Percentiles rank a stretch among this genome's conserved stretches.
Evolutionary conservation across 208 protist genomes (phyloP).

Genomic region (Vickermania ingenoplastis): DNA sequence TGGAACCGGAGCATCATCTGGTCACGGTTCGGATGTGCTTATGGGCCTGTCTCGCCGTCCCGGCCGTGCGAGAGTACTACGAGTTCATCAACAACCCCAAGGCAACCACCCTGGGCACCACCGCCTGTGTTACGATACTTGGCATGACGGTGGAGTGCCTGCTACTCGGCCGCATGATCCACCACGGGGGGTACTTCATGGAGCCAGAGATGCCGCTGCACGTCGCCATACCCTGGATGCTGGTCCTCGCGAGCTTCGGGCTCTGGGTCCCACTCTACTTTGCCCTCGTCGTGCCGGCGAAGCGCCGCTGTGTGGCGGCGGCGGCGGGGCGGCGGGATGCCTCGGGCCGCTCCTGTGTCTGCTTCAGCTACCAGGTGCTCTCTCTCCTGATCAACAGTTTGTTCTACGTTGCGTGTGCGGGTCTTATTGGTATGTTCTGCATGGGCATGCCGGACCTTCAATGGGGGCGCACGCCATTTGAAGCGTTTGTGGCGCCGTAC

Average conservation of each 20-base stretch:
- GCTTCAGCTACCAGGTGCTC: constrained; percentile 1
- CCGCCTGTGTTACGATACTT: constrained; percentile 80
- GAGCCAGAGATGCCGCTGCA: constrained; percentile 46
- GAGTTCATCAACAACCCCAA: constrained; percentile 73
- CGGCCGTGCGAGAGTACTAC: constrained; percentile 90
- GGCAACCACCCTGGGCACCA: constrained; percentile 82
- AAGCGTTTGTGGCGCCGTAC: constrained; percentile 45
- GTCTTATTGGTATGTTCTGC: constrained; percentile 45
- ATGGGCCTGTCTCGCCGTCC: constrained; percentile 78
- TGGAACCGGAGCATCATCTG: constrained; percentile 79
- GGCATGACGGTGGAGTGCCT: constrained; percentile 66
- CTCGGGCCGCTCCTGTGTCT: neutral
- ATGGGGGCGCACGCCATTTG: constrained; percentile 47
- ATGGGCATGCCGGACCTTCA: constrained; percentile 82
- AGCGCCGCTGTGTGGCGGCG: constrained; percentile 14
- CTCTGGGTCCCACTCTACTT: constrained; percentile 75
- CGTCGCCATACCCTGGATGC: constrained; percentile 66
- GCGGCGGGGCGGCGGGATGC: neutral
- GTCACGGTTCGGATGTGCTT: constrained; percentile 82
- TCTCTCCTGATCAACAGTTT: constrained; percentile 36
- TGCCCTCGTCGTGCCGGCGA: constrained; percentile 25
- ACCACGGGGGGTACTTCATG: constrained; percentile 72
- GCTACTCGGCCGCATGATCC: constrained; percentile 54
- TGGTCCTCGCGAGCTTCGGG: constrained; percentile 27
- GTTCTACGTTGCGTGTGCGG: constrained; percentile 41